Evolutionary conservation across 2,329 filamentous ascomycete genomes (phyloP).

Genomic region (Colletotrichum endophyticum): DNA sequence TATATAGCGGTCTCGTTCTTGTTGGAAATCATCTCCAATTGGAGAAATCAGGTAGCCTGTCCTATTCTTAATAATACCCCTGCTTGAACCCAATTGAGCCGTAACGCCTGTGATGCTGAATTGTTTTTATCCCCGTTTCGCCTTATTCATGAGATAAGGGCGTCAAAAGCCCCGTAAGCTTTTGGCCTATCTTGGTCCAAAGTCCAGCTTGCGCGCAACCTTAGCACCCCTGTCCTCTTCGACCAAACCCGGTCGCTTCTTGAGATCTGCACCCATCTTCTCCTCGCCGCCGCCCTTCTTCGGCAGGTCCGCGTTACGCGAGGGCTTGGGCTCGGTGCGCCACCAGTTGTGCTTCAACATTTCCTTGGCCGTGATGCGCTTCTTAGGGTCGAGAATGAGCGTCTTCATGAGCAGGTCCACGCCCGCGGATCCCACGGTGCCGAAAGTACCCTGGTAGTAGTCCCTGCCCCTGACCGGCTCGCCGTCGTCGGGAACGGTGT

Average conservation of each 20-base stretch:
- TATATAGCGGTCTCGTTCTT: neutral
- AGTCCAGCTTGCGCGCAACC: slow-evolving; percentile 84
- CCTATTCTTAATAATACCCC: slow-evolving; percentile 1
- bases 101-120: slow-evolving; percentile 16
- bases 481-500: slow-evolving; percentile 70
- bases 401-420: slow-evolving; percentile 89
- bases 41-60: neutral
- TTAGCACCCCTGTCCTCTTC: slow-evolving; percentile 74
- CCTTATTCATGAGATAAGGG: neutral
- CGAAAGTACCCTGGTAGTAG: slow-evolving; percentile 79
- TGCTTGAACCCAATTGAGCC: neutral
- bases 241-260: slow-evolving; percentile 74
- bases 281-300: slow-evolving; percentile 75
- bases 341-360: slow-evolving; percentile 88
- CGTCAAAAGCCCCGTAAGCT: neutral
- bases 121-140: neutral
- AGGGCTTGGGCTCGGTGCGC: slow-evolving; percentile 82
- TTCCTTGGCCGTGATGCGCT: slow-evolving; percentile 76
- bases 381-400: slow-evolving; percentile 84
- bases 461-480: slow-evolving; percentile 69
- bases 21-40: neutral
- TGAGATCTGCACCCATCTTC: slow-evolving; percentile 83
- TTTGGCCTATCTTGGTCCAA: slow-evolving; percentile 54
- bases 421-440: slow-evolving; percentile 79
- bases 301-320: slow-evolving; percentile 80